A percentile compares a stretch with the other conserved stretches of the same genome.
phyloP scores from a whole-genome alignment of 2,329 filamentous ascomycete genomes.

The Paraconiothyrium sp. region DNA sequence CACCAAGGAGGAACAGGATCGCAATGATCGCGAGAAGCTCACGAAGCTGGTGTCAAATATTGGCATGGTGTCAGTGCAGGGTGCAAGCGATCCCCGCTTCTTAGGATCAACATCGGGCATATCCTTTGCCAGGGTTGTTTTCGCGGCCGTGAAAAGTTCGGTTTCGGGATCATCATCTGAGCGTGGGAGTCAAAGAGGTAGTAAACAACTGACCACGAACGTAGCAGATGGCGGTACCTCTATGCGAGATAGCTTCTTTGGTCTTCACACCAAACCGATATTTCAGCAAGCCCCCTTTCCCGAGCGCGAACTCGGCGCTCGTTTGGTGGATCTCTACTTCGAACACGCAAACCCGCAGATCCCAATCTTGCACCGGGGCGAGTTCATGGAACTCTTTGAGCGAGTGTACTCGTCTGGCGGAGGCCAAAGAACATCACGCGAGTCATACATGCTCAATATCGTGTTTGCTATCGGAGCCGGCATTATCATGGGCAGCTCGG shows the following conservation, averaged over 20 bases:
- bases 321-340: slow-evolving; percentile 86
- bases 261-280: slow-evolving; percentile 88
- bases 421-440: slow-evolving; percentile 74
- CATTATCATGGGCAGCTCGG: slow-evolving; percentile 76
- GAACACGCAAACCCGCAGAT: slow-evolving; percentile 97
- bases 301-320: slow-evolving; percentile 74
- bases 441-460: slow-evolving; percentile 95
- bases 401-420: slow-evolving; percentile 77
- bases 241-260: slow-evolving; percentile 96
- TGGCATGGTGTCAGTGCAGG: slow-evolving; percentile 80
- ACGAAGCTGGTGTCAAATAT: slow-evolving; percentile 75
- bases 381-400: slow-evolving; percentile 90
- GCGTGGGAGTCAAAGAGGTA: slow-evolving; percentile 68
- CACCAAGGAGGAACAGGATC: slow-evolving; percentile 53
- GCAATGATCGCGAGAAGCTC: slow-evolving; percentile 68
- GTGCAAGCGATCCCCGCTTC: slow-evolving; percentile 80
- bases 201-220: slow-evolving; percentile 62
- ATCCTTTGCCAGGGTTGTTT: slow-evolving; percentile 92
- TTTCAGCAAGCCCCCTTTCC: slow-evolving; percentile 89
- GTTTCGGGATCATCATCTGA: slow-evolving; percentile 66
- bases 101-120: slow-evolving; percentile 89
- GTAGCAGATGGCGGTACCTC: slow-evolving; percentile 72
- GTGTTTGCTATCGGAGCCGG: slow-evolving; percentile 96
- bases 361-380: slow-evolving; percentile 85
- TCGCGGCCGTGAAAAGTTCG: slow-evolving; percentile 88